A percentile compares a stretch with the other conserved stretches of the same genome.
These are phyloP conservation scores for Apiospora arundinis DNA, from an alignment of 2,329 filamentous ascomycete genomes.

Conservation along the genomic window DNA sequence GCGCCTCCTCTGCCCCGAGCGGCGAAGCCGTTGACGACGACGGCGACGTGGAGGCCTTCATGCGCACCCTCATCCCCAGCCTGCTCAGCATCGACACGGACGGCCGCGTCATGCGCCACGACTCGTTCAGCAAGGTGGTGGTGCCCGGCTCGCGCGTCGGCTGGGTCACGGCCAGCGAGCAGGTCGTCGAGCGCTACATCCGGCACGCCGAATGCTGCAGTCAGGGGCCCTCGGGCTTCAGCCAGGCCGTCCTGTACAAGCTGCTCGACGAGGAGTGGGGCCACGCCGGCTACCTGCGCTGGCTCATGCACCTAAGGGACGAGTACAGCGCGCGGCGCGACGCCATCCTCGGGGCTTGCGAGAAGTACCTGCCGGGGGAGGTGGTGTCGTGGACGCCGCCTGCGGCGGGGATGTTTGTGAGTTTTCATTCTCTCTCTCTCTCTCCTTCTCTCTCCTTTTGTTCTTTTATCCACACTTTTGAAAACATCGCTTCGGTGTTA, in stretches of 20 bases:
- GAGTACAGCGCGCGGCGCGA: constrained; percentile 85
- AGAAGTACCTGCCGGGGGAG: constrained; percentile 74
- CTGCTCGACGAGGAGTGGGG: constrained; percentile 94
- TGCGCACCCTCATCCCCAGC: constrained; percentile 75
- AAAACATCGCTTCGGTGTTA: no score
- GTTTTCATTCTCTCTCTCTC: constrained; percentile 43
- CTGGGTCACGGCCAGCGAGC: constrained; percentile 88
- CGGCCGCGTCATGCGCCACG: constrained; percentile 86
- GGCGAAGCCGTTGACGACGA: constrained; percentile 56
- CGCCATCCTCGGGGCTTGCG: constrained; percentile 79
- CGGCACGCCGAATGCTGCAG: constrained; percentile 83
- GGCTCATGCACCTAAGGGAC: constrained; percentile 81
- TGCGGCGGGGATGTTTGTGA: constrained; percentile 91
- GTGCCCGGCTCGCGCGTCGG: constrained; percentile 82
- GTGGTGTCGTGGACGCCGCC: constrained; percentile 83
- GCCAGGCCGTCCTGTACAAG: constrained; percentile 85
- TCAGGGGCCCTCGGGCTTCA: constrained; percentile 85
- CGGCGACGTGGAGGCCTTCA: constrained; percentile 73
- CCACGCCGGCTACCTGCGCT: constrained; percentile 85
- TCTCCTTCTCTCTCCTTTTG: background rate
- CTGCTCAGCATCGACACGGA: constrained; percentile 83
- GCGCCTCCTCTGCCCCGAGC: no score
- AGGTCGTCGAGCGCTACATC: constrained; percentile 82
- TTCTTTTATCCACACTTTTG: background rate
- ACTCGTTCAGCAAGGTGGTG: constrained; percentile 93